These are phyloP conservation scores for Aspergillus niger DNA, from an alignment of 2,329 filamentous ascomycete species.

Conservation along the genomic window DNA sequence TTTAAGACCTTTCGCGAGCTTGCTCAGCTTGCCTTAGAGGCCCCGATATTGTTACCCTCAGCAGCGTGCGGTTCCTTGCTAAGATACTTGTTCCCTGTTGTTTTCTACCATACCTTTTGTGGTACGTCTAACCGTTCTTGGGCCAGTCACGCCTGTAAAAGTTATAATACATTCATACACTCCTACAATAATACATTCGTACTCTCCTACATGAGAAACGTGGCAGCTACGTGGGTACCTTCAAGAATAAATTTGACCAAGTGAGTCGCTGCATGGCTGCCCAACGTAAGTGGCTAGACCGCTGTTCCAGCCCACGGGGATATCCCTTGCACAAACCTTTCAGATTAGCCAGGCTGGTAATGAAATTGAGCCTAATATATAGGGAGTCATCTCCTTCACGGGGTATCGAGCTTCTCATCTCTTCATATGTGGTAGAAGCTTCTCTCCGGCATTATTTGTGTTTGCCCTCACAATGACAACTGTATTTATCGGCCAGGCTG, in stretches of 20 bases:
- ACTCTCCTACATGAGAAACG: neutral
- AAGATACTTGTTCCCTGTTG: slow-evolving; percentile 3
- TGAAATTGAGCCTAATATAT: neutral
- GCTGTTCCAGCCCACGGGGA: neutral
- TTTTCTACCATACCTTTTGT: neutral
- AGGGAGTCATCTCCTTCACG: neutral
- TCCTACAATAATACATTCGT: slow-evolving; percentile 1
- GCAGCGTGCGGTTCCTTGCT: slow-evolving; percentile 3
- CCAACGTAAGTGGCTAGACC: slow-evolving; percentile 1
- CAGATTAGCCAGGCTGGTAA: slow-evolving; percentile 1
- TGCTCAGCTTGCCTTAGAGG: slow-evolving; percentile 1
- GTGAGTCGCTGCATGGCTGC: slow-evolving; percentile 1
- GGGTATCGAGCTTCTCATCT: neutral
- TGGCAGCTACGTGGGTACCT: neutral
- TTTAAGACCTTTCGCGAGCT: neutral
- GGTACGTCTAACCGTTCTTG: neutral
- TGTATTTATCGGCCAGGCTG: slow-evolving; percentile 5
- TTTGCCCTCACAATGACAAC: slow-evolving; percentile 4
- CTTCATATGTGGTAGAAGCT: slow-evolving; percentile 3
- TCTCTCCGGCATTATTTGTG: slow-evolving; percentile 4
- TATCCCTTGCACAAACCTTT: neutral
- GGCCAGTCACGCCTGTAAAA: neutral
- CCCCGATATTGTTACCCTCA: neutral
- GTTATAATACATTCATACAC: neutral
- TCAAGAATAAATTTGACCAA: neutral